Evolutionary conservation across 2,329 filamentous ascomycete genomes (phyloP).

Genomic region (Paraphaeosphaeria sporulosa): DNA sequence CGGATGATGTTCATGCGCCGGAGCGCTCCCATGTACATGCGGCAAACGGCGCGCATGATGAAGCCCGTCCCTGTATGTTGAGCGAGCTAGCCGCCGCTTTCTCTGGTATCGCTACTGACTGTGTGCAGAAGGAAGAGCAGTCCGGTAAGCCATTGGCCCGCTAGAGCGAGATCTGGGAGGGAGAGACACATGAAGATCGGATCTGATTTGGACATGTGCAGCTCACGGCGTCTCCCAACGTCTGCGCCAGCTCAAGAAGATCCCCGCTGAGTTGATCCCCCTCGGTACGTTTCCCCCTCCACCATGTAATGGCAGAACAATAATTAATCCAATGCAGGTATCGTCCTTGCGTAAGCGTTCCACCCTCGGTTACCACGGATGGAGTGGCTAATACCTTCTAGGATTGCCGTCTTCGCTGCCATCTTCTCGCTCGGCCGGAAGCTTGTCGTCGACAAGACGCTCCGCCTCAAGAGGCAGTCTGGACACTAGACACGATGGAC

Average conservation of each 20-base stretch:
- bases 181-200: not conserved
- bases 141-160: slow-evolving; percentile 60
- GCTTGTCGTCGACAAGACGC: slow-evolving; percentile 87
- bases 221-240: slow-evolving; percentile 97
- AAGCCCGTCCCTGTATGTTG: slow-evolving; percentile 74
- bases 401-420: slow-evolving; percentile 76
- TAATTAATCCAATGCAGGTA: slow-evolving; percentile 61
- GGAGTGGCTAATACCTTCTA: slow-evolving; percentile 42
- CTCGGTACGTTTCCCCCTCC: slow-evolving; percentile 73
- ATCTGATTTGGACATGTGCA: slow-evolving; percentile 48
- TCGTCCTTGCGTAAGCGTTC: slow-evolving; percentile 79
- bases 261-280: slow-evolving; percentile 93
- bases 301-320: slow-evolving; percentile 12
- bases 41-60: slow-evolving; percentile 59
- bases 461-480: slow-evolving; percentile 79
- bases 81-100: slow-evolving; percentile 10
- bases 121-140: slow-evolving; percentile 67
- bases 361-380: not conserved
- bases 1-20: slow-evolving; percentile 51
- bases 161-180: slow-evolving; percentile 7
- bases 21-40: slow-evolving; percentile 46
- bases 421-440: slow-evolving; percentile 84
- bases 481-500: slow-evolving; percentile 27
- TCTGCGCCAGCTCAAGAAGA: slow-evolving; percentile 84
- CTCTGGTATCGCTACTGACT: slow-evolving; percentile 49